Base-by-base conservation (phyloP, 2,329 filamentous ascomycete species). In the Colletotrichum orchidophilum region DNA sequence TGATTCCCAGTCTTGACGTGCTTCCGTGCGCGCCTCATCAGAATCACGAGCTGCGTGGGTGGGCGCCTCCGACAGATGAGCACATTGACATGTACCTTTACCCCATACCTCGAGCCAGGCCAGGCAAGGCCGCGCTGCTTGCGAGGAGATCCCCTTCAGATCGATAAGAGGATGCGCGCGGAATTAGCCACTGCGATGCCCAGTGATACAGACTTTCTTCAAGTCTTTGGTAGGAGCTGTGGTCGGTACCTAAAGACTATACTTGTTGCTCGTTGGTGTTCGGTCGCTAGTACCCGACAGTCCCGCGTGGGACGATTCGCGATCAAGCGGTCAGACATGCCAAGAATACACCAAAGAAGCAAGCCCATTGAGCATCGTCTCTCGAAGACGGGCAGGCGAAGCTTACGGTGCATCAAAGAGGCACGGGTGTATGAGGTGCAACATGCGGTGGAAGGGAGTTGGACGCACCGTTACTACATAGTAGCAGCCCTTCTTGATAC, bases 71-170 rank as follows among this genome's bases (percentile, higher is more conserved):
- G 27, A 24, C 3, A 18, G 6, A 29, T 12, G 33, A 31, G n/a
- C 31, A 53, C 12, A 46, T 46, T 11, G 18, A 46, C 39, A 46
- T 46, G 31, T 33, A 33, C 31, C 8, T 4, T 9, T 12, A 9
- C 46, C 46, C 5, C 7, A 39, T 27, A 15, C 35, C 27, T 63
- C 60, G 46, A 54, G n/a, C 29, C 49, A 54, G 49, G n/a, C 29
- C 11, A 54, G 42, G 9, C 27, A n/a, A n/a, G n/a, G n/a, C n/a
- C n/a, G n/a, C 60, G 53, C 24, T 50, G 35, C 31, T 54, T 26
- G 26, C 61, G 33, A 65, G 61, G 61, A 53, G 62, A 60, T 61
- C 55, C 62, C 58, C 57, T 57, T 35, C n/a, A 58, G 63, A 68
- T 71, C 68, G 64, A 67, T 67, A 46, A 63, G 52, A 35, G 59